Percentiles rank a stretch among this genome's conserved stretches.
These are phyloP conservation scores for Tricholomella constricta DNA, from an alignment of 768 basidiomycete species.

Conservation along the genomic window DNA sequence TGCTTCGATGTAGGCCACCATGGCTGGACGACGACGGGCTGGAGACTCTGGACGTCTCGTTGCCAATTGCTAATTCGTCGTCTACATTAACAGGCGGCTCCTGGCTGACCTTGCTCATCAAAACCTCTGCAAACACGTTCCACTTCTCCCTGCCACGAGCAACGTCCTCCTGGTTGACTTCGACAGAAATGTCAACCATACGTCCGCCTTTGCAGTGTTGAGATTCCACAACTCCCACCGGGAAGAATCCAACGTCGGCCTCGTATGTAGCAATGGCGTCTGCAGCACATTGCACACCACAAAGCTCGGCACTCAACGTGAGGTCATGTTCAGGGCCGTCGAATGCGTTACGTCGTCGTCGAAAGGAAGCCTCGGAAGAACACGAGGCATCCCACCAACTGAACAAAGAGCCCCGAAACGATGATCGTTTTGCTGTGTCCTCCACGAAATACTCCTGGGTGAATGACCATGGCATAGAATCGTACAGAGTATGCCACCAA, in stretches of 20 bases:
- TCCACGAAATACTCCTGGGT: conserved; percentile 19
- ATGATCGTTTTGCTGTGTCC: conserved; percentile 27
- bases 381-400: conserved; percentile 10
- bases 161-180: conserved; percentile 37
- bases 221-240: conserved; percentile 17
- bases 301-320: conserved; percentile 39
- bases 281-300: conserved; percentile 39
- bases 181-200: conserved; percentile 17
- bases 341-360: conserved; percentile 8
- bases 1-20: conserved; percentile 32
- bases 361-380: conserved; percentile 8
- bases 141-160: conserved; percentile 39
- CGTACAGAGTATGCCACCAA: conserved; percentile 44
- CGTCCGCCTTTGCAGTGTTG: conserved; percentile 5
- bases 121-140: conserved; percentile 41
- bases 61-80: conserved; percentile 16
- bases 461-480: conserved; percentile 43
- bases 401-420: conserved; percentile 38
- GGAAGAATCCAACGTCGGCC: conserved; percentile 41
- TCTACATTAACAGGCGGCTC: background rate
- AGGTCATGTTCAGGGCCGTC: conserved; percentile 12
- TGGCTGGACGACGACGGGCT: conserved; percentile 20
- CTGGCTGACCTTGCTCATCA: conserved; percentile 30
- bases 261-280: conserved; percentile 44
- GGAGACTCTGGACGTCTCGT: conserved; percentile 15